Percentiles rank a stretch among this genome's conserved stretches.
phyloP scores from a whole-genome alignment of 805 yeast genomes.

The Metschnikowia borealis region DNA sequence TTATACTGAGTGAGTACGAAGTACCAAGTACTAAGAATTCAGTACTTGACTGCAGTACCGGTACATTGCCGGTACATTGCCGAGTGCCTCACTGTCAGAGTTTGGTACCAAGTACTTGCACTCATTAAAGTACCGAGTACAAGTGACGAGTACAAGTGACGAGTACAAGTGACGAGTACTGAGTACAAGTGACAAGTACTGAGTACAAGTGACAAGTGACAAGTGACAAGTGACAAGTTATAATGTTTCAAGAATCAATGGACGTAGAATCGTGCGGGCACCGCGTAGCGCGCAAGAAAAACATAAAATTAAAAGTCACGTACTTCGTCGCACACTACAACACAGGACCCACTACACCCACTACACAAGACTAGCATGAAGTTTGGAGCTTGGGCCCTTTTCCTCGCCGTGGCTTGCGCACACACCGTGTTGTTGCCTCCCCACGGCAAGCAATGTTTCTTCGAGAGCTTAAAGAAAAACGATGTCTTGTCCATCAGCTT shows the following conservation, averaged over 20 bases:
- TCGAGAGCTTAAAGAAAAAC: constrained; percentile 72
- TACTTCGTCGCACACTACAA: not conserved
- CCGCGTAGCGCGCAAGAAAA: constrained; percentile 9
- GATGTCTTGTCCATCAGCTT: constrained; percentile 85
- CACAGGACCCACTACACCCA: not conserved
- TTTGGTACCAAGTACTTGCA: too few species aligned
- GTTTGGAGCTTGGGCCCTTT: constrained; percentile 13
- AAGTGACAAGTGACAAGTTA: too few species aligned
- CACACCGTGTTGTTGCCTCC: constrained; percentile 84
- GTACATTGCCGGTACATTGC: too few species aligned
- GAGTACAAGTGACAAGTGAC: too few species aligned
- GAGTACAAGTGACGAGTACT: too few species aligned
- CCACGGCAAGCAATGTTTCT: constrained; percentile 83
- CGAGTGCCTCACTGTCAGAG: too few species aligned
- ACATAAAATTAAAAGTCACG: not conserved
- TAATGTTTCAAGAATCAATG: constrained; percentile 3
- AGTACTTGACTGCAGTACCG: too few species aligned
- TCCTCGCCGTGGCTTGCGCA: constrained; percentile 38
- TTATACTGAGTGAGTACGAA: too few species aligned
- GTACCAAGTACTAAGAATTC: too few species aligned
- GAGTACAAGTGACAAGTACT: too few species aligned
- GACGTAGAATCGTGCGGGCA: constrained; percentile 5
- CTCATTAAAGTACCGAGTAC: too few species aligned
- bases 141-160: too few species aligned
- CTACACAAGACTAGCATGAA: constrained; percentile 9